Conservation (phyloP, 768 basidiomycete species). For the Tricholomella constricta region DNA sequence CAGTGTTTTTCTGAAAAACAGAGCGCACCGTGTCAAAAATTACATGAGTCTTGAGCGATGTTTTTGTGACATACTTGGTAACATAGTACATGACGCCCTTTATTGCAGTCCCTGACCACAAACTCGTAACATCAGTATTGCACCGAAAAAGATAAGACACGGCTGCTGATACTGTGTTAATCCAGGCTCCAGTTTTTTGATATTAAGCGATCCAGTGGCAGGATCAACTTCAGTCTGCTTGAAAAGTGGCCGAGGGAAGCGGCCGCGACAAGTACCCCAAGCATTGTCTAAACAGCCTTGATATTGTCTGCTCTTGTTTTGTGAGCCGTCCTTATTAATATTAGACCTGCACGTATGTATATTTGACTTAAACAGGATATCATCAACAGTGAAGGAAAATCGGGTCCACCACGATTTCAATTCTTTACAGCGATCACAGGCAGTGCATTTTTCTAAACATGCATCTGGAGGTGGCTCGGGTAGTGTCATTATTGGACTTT, state of each 20-base stretch:
- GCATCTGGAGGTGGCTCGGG: conserved; percentile 21
- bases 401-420: conserved; percentile 12
- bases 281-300: conserved; percentile 31
- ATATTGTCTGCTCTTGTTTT: conserved; percentile 2
- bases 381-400: conserved; percentile 25
- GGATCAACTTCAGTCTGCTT: conserved; percentile 24
- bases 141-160: no score
- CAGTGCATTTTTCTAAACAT: conserved; percentile 7
- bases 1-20: conserved; percentile 23
- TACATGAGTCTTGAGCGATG: conserved; percentile 36
- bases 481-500: conserved; percentile 22
- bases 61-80: conserved; percentile 47
- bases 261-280: no score
- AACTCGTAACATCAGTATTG: conserved; percentile 41
- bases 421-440: conserved; percentile 23
- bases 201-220: conserved; percentile 26
- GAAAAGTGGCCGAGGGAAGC: conserved; percentile 33
- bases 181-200: conserved; percentile 36
- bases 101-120: conserved; percentile 42
- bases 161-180: conserved; percentile 40
- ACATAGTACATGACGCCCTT: no score
- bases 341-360: conserved; percentile 26
- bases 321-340: conserved; percentile 14
- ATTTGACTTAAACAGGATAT: conserved; percentile 30
- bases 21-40: background rate